Base-by-base conservation (phyloP, 345 rosid genomes). In the Rhodamnia argentea region DNA sequence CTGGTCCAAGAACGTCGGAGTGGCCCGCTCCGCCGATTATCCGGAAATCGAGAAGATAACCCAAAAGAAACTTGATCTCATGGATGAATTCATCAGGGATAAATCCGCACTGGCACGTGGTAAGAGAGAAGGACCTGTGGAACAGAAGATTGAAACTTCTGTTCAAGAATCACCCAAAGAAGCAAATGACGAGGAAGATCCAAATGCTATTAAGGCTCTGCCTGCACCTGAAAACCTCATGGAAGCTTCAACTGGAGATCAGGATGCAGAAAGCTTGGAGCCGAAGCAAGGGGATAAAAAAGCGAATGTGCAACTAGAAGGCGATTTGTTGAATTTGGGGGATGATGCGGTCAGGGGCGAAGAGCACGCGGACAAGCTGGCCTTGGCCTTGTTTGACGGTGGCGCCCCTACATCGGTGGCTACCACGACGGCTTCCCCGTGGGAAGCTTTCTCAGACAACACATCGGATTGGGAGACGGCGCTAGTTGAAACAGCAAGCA, bases 31-130 rank as follows among this genome's bases (percentile, higher is more conserved):
- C 2, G 92, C 99, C 0, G 99, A 97, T 88, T 97, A 97, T 85
- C 99, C 99, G 6, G 99, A 97, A 87, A 94, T 97, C 84, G 98
- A 96, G 92, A 96, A 92, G 91, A 95, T 97, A 86, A 94, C 99
- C 0, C 89, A 92, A 55, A 96, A 96, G 86, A 88, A 95, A 86
- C 86, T 97, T 88, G 97, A 95, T 89, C 92, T 96, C 3, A 87
- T 97, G 92, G 97, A 95, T 83, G 99, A 95, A 90, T 95, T 94
- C 87, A 89, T 96, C 83, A 92, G 96, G 86, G 99, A 97, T 85
- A 94, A 96, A 89, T 92, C 97, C 4, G 74, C 53, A 6, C 32
- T 82, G n/a, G 85, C 6, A 92, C 94, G 89, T 89, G 92, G 64
- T 89, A 81, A 87, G 84, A 58, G 50, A 44, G 88, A 83, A 83